Evolutionary conservation across 768 basidiomycete species (phyloP).

Genomic region (Kwoniella sp.): DNA sequence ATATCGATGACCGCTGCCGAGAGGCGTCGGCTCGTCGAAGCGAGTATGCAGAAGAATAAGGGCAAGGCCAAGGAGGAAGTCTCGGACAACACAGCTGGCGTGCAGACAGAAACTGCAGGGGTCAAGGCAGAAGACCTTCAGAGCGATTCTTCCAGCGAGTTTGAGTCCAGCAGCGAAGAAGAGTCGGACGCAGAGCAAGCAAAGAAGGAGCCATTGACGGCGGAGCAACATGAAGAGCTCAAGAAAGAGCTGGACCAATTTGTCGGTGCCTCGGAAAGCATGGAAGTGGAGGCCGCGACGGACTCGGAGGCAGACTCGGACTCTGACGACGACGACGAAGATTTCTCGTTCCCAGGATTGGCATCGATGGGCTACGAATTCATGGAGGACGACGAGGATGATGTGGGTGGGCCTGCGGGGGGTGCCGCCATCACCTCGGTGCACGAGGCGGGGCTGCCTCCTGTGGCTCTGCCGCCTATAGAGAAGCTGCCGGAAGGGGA

Average conservation of each 20-base stretch:
- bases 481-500: constrained; percentile 32
- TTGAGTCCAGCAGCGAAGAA: constrained; percentile 17
- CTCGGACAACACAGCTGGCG: too few species aligned
- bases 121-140: constrained; percentile 5
- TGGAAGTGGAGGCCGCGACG: constrained; percentile 1
- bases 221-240: constrained; percentile 12
- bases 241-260: constrained; percentile 27
- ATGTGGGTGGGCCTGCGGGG: constrained; percentile 11
- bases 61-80: constrained; percentile 17
- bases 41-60: constrained; percentile 20
- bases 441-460: constrained; percentile 39
- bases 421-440: constrained; percentile 29
- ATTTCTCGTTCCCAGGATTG: constrained; percentile 19
- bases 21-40: constrained; percentile 36
- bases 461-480: constrained; percentile 38
- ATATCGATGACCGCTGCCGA: constrained; percentile 30
- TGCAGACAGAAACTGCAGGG: too few species aligned
- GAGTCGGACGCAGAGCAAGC: constrained; percentile 12
- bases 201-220: constrained; percentile 16
- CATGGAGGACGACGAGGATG: constrained; percentile 37
- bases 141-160: constrained; percentile 19
- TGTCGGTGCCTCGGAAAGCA: not conserved
- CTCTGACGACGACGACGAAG: constrained; percentile 18
- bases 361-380: constrained; percentile 18
- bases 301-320: constrained; percentile 5